These are phyloP conservation scores for Gentiana dahurica DNA, from an alignment of 257 asterid genomes.

Conservation along the genomic window DNA sequence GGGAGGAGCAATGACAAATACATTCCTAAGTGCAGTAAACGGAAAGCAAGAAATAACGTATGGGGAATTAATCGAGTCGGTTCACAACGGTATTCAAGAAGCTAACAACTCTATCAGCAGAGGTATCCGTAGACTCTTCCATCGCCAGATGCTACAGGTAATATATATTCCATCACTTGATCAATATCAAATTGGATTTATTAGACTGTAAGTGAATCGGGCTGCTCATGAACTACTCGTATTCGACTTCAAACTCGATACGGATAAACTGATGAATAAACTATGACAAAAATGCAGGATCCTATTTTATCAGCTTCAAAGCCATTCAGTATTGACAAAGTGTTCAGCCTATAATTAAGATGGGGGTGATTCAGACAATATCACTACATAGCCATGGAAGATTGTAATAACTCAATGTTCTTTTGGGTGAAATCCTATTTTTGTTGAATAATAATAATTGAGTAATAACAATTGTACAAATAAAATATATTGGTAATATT, in stretches of 20 bases:
- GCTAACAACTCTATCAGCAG: constrained; percentile 20
- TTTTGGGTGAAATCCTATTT: too few relatives aligned
- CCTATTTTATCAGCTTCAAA: constrained; percentile 44
- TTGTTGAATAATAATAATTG: too few relatives aligned
- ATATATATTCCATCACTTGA: neutral
- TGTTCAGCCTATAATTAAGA: constrained; percentile 29
- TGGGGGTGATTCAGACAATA: too few relatives aligned
- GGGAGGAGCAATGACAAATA: constrained; percentile 58
- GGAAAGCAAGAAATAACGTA: constrained; percentile 29
- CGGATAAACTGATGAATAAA: neutral
- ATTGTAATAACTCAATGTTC: too few relatives aligned
- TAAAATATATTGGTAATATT: too few relatives aligned
- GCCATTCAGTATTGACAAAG: constrained; percentile 19
- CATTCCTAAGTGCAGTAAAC: constrained; percentile 42
- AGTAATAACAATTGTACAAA: too few relatives aligned
- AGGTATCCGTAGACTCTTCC: constrained; percentile 29
- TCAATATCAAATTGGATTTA: neutral
- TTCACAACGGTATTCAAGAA: constrained; percentile 29
- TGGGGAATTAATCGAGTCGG: constrained; percentile 24
- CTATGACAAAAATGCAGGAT: constrained; percentile 25
- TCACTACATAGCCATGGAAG: too few relatives aligned
- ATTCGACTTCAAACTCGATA: too few relatives aligned
- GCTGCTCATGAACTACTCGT: too few relatives aligned
- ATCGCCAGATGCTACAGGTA: constrained; percentile 60
- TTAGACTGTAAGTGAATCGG: too few relatives aligned